A percentile compares a stretch with the other conserved stretches of the same genome.
Evolutionary conservation across 257 asterid species (phyloP).

Genomic region (Solanum virginianum): DNA sequence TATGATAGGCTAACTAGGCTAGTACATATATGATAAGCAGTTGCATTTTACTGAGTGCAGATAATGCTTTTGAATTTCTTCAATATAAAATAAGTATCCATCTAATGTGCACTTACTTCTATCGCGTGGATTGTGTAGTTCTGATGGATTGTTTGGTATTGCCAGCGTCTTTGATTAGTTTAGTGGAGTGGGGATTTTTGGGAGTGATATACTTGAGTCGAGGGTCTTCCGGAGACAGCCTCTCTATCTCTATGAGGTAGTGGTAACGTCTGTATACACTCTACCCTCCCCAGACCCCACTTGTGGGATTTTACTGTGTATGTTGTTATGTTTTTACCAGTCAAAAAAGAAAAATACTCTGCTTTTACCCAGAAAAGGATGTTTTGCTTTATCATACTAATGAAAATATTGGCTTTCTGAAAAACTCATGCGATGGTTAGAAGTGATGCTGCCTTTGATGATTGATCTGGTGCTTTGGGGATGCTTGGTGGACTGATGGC

Average conservation of each 20-base stretch:
- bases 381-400: not conserved
- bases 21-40: not conserved
- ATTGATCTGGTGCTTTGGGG: not conserved
- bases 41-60: not conserved
- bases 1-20: not conserved
- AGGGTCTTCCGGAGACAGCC: no score
- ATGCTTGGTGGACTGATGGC: not conserved
- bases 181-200: not conserved
- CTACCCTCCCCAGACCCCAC: no score
- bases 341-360: not conserved
- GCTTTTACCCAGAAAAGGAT: not conserved
- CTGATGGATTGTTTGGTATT: not conserved
- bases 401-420: not conserved
- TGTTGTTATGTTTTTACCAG: not conserved
- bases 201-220: no score
- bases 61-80: not conserved
- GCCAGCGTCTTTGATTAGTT: not conserved
- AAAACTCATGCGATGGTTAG: not conserved
- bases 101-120: not conserved
- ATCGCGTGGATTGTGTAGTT: not conserved
- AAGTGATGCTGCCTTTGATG: not conserved
- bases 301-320: no score
- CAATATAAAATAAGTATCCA: not conserved
- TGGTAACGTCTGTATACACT: no score
- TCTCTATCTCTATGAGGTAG: no score